Evolutionary conservation across 805 yeast genomes (phyloP).

Genomic region (Torulaspora quercuum): DNA sequence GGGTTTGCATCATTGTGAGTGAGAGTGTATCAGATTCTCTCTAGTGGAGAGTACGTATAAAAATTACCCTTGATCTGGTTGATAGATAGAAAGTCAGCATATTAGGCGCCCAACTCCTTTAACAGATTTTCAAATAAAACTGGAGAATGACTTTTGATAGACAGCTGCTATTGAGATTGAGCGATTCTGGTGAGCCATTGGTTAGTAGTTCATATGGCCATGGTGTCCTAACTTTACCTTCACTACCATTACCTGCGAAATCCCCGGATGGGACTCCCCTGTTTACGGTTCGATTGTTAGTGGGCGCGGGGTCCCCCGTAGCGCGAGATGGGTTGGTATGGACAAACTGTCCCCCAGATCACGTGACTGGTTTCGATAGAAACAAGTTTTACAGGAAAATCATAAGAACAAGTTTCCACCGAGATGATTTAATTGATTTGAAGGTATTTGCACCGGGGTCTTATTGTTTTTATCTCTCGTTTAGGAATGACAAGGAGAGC

Average conservation of each 20-base stretch:
- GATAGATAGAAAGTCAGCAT: too few relatives aligned
- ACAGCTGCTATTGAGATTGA: conserved; percentile 36
- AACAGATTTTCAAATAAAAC: too few relatives aligned
- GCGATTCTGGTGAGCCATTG: conserved; percentile 38
- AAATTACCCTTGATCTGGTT: too few relatives aligned
- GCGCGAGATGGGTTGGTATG: conserved; percentile 67
- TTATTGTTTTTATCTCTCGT: conserved; percentile 68
- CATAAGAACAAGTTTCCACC: conserved; percentile 56
- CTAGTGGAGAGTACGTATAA: too few relatives aligned
- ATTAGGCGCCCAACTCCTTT: too few relatives aligned
- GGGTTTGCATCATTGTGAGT: too few relatives aligned
- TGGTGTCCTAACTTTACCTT: conserved; percentile 42
- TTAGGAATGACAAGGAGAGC: conserved; percentile 39
- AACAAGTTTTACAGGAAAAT: conserved; percentile 49
- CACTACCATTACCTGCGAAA: conserved; percentile 38
- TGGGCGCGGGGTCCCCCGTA: conserved; percentile 73
- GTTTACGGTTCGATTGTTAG: conserved; percentile 52
- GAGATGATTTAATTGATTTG: conserved; percentile 59
- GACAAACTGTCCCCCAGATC: conserved; percentile 64
- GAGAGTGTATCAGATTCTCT: too few relatives aligned
- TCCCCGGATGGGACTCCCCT: conserved; percentile 43
- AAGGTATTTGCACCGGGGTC: conserved; percentile 73
- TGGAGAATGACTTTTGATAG: too few relatives aligned
- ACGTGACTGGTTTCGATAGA: conserved; percentile 50
- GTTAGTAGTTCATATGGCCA: conserved; percentile 33